Base-by-base conservation (phyloP, 164 flowering plant species). In the Macadamia tetraphylla region DNA sequence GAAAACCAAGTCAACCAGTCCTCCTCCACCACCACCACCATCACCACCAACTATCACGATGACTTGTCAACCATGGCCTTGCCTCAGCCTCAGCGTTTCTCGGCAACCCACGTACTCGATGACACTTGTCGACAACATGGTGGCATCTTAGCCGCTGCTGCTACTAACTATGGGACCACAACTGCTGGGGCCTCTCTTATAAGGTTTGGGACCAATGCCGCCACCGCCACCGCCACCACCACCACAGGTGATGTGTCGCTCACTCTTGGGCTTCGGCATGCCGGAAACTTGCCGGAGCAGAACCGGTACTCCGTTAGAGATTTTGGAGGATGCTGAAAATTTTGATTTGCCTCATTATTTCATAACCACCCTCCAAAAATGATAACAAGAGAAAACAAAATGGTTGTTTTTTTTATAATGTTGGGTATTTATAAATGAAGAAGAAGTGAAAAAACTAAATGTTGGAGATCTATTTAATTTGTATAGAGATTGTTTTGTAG, bases 231-330 rank as follows among this genome's bases (percentile, higher is more conserved):
- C 35, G 43, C 64, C 29, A 58, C 48, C 29, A 63, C 72, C n/a
- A 29, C 68, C 3, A 58, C 77, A 0, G 77, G 75, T 17, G 80
- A 77, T 29, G 83, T 80, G 12, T 80, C 83, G 1, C 79, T 80
- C 29, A 77, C 83, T 4, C 62, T 80, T 17, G 83, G 83, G 48
- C 81, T 80, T 61, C 76, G 65, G 62, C 80, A 75, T n/a, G 57
- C 57, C 57, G 57, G 57, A 1, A 53, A 53, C 57, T 17, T 53
- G 57, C 57, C 57, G 18, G 57, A 53, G 18, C 13, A 53, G 57
- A 53, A 17, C 57, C 57, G 57, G 57, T 53, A 13, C 15, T 13
- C 57, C 17, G 57, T 53, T 1, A 53, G 17, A 11, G 57, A 53
- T 17, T 53, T 53, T 17, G 57, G 57, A 17, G 57, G 17, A 53